Evolutionary conservation across 2,329 filamentous ascomycete genomes (phyloP).

Genomic region (Penicillium sp.): DNA sequence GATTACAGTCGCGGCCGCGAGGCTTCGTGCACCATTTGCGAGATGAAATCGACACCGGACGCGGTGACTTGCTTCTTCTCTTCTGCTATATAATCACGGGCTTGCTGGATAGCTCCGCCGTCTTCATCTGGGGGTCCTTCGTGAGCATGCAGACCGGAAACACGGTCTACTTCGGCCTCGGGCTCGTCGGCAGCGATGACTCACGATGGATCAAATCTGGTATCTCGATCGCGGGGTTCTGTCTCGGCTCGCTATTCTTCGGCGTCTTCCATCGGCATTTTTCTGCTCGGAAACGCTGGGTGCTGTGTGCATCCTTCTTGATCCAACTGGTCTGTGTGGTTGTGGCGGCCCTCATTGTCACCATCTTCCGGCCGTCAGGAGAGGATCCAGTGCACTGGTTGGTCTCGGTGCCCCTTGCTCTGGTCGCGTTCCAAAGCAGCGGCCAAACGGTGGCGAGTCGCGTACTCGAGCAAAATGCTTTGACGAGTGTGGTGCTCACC

Average conservation of each 20-base stretch:
- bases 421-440: slow-evolving; percentile 70
- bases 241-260: slow-evolving; percentile 66
- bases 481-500: slow-evolving; percentile 74
- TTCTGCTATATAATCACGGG: slow-evolving; percentile 72
- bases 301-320: slow-evolving; percentile 46
- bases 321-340: slow-evolving; percentile 49
- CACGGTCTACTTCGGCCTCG: slow-evolving; percentile 71
- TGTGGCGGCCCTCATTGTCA: slow-evolving; percentile 51
- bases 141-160: slow-evolving; percentile 85
- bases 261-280: slow-evolving; percentile 58
- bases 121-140: slow-evolving; percentile 72
- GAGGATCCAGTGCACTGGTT: slow-evolving; percentile 47
- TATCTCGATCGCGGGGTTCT: slow-evolving; percentile 65
- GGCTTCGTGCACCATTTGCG: slow-evolving; percentile 6
- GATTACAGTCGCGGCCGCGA: background rate
- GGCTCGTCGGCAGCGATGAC: slow-evolving; percentile 50
- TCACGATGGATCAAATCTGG: slow-evolving; percentile 64
- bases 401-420: slow-evolving; percentile 59
- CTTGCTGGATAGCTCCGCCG: slow-evolving; percentile 67
- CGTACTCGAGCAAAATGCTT: slow-evolving; percentile 60
- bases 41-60: slow-evolving; percentile 52
- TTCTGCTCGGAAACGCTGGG: slow-evolving; percentile 40
- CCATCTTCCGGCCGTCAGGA: slow-evolving; percentile 41
- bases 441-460: slow-evolving; percentile 72
- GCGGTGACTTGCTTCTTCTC: slow-evolving; percentile 64